Percentiles rank a stretch among this genome's conserved stretches.
Evolutionary conservation across 1,284 basidiomycete genomes (phyloP).

Genomic region (Peniophora sp.): DNA sequence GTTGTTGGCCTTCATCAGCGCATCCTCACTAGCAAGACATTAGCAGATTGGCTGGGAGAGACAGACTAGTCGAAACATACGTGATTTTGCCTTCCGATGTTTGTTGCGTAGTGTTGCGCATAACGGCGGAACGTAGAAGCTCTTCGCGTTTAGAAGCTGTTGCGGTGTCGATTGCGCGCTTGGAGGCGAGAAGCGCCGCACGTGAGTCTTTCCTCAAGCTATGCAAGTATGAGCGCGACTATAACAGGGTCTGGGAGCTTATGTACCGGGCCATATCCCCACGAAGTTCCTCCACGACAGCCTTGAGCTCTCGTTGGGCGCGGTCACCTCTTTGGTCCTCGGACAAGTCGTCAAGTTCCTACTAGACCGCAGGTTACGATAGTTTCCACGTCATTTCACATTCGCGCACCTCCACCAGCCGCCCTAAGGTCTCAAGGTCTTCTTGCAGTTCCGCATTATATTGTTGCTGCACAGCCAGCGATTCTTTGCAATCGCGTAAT

Average conservation of each 20-base stretch:
- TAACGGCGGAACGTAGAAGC: slow-evolving; percentile 44
- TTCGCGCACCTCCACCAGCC: slow-evolving; percentile 60
- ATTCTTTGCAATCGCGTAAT: slow-evolving; percentile 56
- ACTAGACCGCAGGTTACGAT: slow-evolving; percentile 2
- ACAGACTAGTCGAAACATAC: slow-evolving; percentile 24
- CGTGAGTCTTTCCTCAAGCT: slow-evolving; percentile 60
- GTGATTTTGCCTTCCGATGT: slow-evolving; percentile 43
- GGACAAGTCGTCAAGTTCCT: slow-evolving; percentile 58
- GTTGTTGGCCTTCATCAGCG: slow-evolving; percentile 79
- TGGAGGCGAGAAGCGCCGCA: slow-evolving; percentile 60
- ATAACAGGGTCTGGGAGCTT: background rate
- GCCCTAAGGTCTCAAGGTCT: slow-evolving; percentile 57
- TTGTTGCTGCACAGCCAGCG: slow-evolving; percentile 61
- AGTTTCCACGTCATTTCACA: background rate
- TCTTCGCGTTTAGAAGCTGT: slow-evolving; percentile 54
- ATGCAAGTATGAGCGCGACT: background rate
- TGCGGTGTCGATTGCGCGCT: slow-evolving; percentile 59
- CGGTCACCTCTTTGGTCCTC: slow-evolving; percentile 59
- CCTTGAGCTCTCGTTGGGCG: slow-evolving; percentile 41
- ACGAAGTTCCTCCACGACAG: slow-evolving; percentile 41
- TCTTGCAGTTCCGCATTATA: slow-evolving; percentile 68
- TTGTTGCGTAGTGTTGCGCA: slow-evolving; percentile 34
- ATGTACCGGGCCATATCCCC: slow-evolving; percentile 43
- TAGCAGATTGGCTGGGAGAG: too few species aligned
- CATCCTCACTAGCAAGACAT: slow-evolving; percentile 56